A percentile compares a stretch with the other conserved stretches of the same genome.
These are phyloP conservation scores for Fusarium nelsonii DNA, from an alignment of 2,329 filamentous ascomycete genomes.

Conservation along the genomic window DNA sequence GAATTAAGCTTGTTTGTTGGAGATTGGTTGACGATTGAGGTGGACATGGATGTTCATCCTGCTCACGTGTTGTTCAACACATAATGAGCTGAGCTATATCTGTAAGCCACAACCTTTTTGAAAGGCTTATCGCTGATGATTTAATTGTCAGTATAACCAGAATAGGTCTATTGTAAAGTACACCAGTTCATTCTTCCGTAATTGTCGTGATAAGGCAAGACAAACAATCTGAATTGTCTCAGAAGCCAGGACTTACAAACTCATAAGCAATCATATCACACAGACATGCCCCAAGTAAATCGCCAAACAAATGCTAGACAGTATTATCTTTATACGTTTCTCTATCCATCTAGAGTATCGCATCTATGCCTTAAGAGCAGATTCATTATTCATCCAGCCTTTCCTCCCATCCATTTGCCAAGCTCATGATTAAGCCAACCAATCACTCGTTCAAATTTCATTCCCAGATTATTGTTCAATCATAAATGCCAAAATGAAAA, in stretches of 20 bases:
- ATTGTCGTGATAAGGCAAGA: too few species aligned
- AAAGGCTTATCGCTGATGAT: too few species aligned
- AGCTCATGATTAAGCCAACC: slow-evolving; percentile 22
- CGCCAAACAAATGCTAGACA: background rate
- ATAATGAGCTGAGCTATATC: background rate
- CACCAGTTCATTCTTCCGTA: too few species aligned
- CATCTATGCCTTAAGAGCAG: slow-evolving; percentile 34
- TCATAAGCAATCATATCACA: too few species aligned
- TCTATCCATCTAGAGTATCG: slow-evolving; percentile 42
- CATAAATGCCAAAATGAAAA: background rate
- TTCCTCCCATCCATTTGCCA: slow-evolving; percentile 19
- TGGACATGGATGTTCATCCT: background rate
- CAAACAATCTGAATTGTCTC: too few species aligned
- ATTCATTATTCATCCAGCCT: slow-evolving; percentile 13
- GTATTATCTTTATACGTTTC: slow-evolving; percentile 25
- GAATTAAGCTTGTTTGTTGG: background rate
- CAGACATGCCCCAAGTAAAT: background rate
- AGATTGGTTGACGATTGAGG: background rate
- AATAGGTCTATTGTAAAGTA: too few species aligned
- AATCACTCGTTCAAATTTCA: background rate
- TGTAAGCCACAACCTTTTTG: background rate
- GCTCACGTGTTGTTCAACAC: slow-evolving; percentile 2
- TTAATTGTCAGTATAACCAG: background rate
- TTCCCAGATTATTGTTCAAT: background rate
- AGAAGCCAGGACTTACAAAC: too few species aligned